Percentiles rank a stretch among this genome's conserved stretches.
phyloP scores from a whole-genome alignment of 176 grass and related monocot genomes.

The Secale cereale region DNA sequence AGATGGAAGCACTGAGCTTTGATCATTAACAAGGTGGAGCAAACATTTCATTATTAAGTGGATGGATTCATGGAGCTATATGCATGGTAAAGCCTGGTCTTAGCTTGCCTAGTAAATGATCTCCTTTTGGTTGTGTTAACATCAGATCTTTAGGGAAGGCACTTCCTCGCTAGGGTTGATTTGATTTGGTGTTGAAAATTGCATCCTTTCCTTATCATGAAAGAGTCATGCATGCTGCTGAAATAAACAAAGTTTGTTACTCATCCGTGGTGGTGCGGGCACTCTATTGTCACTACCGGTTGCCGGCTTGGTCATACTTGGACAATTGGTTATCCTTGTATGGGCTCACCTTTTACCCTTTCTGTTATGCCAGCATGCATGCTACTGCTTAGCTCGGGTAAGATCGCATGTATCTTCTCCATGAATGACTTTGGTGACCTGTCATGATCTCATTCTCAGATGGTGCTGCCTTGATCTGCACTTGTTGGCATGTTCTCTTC shows the following conservation, averaged over 20 bases:
- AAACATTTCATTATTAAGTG: conserved; percentile 48
- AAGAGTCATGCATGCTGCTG: background rate
- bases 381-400: conserved; percentile 35
- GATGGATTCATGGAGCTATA: conserved; percentile 27
- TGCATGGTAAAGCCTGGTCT: conserved; percentile 30
- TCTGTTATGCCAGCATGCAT: conserved; percentile 32
- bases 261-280: conserved; percentile 16
- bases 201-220: conserved; percentile 35
- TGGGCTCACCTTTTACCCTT: conserved; percentile 31
- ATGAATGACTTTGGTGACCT: conserved; percentile 44
- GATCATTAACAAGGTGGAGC: conserved; percentile 43
- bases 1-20: conserved; percentile 29
- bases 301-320: conserved; percentile 25
- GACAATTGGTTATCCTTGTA: conserved; percentile 27
- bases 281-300: conserved; percentile 19
- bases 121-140: conserved; percentile 25
- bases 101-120: conserved; percentile 43
- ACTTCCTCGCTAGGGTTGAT: conserved; percentile 13
- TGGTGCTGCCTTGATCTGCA: conserved; percentile 47
- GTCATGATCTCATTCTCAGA: conserved; percentile 34
- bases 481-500: conserved; percentile 30
- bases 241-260: conserved; percentile 24
- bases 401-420: conserved; percentile 42
- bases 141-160: conserved; percentile 26
- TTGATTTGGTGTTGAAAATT: conserved; percentile 38